Conservation (phyloP, 2,329 filamentous ascomycete genomes). For the Colletotrichum eremochloae region DNA sequence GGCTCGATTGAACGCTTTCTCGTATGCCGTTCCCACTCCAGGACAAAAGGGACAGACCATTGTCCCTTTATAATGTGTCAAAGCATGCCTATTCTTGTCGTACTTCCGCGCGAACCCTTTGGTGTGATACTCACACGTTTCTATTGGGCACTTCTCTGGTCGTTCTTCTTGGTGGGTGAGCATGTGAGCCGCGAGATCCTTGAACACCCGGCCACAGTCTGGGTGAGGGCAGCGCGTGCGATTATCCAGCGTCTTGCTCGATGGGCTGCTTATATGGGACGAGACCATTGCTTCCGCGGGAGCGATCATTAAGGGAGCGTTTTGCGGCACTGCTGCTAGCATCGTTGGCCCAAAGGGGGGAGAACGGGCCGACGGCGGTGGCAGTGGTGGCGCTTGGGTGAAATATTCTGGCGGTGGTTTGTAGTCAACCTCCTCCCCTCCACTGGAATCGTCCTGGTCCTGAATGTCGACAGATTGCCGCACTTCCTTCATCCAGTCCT, state of each 20-base stretch:
- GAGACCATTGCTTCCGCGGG: conserved; percentile 25
- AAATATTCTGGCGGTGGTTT: conserved; percentile 38
- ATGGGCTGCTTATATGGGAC: conserved; percentile 46
- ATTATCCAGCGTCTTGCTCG: conserved; percentile 54
- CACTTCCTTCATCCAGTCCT: conserved; percentile 73
- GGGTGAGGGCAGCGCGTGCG: conserved; percentile 67
- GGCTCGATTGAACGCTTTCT: conserved; percentile 96
- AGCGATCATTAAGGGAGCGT: conserved; percentile 22
- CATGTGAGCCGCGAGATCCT: conserved; percentile 87
- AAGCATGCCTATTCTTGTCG: conserved; percentile 95
- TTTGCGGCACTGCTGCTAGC: conserved; percentile 29
- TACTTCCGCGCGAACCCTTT: conserved; percentile 98
- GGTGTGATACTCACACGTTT: conserved; percentile 91
- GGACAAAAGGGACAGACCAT: conserved; percentile 99
- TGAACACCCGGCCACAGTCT: conserved; percentile 71
- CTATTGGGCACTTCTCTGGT: conserved; percentile 95
- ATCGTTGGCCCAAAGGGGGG: conserved; percentile 26
- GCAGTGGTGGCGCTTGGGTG: conserved; percentile 29
- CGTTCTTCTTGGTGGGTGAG: conserved; percentile 94
- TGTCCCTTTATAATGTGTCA: conserved; percentile 97
- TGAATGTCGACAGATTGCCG: conserved; percentile 62
- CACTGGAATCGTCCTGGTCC: conserved; percentile 63
- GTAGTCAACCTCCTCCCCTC: conserved; percentile 59
- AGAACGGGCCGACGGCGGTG: conserved; percentile 27
- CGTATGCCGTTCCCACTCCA: conserved; percentile 85